These are phyloP conservation scores for Chytriomyces sp. DNA, from an alignment of 192 early-diverging fungal genomes.

Conservation along the genomic window DNA sequence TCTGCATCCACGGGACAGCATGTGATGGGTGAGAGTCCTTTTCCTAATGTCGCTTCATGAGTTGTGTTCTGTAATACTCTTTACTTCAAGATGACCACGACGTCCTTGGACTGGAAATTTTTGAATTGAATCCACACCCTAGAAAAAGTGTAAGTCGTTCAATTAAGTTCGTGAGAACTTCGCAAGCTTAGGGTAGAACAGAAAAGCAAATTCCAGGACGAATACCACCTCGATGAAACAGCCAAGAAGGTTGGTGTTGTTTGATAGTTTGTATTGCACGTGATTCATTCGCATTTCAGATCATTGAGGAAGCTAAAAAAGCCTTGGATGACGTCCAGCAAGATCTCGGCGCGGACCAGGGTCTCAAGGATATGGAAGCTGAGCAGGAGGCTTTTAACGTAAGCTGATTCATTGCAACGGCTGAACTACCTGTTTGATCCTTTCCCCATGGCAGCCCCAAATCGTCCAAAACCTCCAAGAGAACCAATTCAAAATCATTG, in stretches of 20 bases:
- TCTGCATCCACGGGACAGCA: slow-evolving; percentile 42
- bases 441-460: slow-evolving; percentile 24
- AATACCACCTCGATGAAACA: slow-evolving; percentile 33
- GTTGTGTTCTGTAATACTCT: neutral
- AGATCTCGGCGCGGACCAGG: slow-evolving; percentile 13
- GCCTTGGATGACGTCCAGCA: slow-evolving; percentile 33
- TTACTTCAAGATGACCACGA: slow-evolving; percentile 74
- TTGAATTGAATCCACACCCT: slow-evolving; percentile 66
- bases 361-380: neutral
- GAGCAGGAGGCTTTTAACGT: slow-evolving; percentile 41
- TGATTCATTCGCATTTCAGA: slow-evolving; percentile 13
- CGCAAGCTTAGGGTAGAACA: no score
- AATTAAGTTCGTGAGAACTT: no score
- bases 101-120: slow-evolving; percentile 66
- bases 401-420: neutral
- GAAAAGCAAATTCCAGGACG: slow-evolving; percentile 40
- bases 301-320: slow-evolving; percentile 38
- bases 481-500: slow-evolving; percentile 58
- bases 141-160: slow-evolving; percentile 35
- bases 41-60: neutral
- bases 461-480: slow-evolving; percentile 45
- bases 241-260: slow-evolving; percentile 6
- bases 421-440: neutral
- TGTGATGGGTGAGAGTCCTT: slow-evolving; percentile 18
- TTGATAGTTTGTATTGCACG: neutral